phyloP scores from a whole-genome alignment of 2,329 filamentous ascomycete genomes.

The Alternaria viburni region DNA sequence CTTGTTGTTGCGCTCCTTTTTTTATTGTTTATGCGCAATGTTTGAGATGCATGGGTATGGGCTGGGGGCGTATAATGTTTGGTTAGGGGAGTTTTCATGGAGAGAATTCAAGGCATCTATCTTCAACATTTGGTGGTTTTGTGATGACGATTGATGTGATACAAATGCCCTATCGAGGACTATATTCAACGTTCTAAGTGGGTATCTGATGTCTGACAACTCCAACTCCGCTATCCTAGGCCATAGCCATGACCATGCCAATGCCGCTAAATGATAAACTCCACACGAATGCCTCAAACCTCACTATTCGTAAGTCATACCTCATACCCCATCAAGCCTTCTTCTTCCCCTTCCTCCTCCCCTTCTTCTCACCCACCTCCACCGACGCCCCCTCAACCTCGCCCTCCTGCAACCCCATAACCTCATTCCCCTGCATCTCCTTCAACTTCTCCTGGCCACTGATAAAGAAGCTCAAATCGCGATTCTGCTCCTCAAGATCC shows the following conservation, averaged over 20 bases:
- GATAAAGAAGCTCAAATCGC: slow-evolving; percentile 87
- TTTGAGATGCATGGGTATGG: background rate
- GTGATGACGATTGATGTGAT: background rate
- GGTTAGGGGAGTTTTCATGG: background rate
- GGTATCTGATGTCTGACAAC: background rate
- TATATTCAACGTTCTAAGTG: background rate
- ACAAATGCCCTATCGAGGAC: background rate
- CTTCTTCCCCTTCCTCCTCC: slow-evolving; percentile 36
- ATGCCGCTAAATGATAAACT: background rate
- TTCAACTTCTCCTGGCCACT: slow-evolving; percentile 81
- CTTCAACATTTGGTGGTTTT: background rate
- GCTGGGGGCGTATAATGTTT: background rate
- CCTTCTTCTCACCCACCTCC: slow-evolving; percentile 41
- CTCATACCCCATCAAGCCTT: slow-evolving; percentile 7
- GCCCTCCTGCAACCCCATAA: slow-evolving; percentile 69
- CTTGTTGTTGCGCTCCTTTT: background rate
- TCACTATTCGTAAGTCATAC: background rate
- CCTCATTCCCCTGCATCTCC: slow-evolving; percentile 72
- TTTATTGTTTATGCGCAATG: background rate
- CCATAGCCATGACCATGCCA: background rate
- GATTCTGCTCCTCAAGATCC: slow-evolving; percentile 84
- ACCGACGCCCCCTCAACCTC: slow-evolving; percentile 58
- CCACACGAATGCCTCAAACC: background rate
- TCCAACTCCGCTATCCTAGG: background rate
- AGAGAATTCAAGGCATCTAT: background rate